phyloP scores from a whole-genome alignment of 345 rosid genomes.

The Citrus sp. region DNA sequence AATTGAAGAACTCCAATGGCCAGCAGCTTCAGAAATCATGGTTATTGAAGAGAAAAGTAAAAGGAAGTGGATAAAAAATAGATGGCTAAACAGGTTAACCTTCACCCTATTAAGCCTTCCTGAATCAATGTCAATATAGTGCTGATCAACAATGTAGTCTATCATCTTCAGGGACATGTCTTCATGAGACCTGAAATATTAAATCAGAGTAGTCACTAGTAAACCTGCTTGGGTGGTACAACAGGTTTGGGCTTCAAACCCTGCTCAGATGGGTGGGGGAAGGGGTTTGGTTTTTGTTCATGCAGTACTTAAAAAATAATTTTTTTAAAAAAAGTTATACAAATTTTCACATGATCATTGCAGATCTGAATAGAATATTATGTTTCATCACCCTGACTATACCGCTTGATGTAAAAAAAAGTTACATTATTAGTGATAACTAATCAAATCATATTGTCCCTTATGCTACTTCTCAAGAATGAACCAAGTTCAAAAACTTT shows the following conservation, averaged over 20 bases:
- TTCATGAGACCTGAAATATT: slow-evolving; percentile 56
- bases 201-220: background rate
- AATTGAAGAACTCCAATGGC: background rate
- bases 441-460: background rate
- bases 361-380: background rate
- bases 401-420: background rate
- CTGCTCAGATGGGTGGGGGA: background rate
- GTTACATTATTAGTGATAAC: background rate
- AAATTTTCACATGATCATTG: background rate
- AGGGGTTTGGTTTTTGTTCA: background rate
- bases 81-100: slow-evolving; percentile 29
- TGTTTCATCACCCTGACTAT: background rate
- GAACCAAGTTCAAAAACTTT: background rate
- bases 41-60: background rate
- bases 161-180: slow-evolving; percentile 58
- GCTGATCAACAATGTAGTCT: slow-evolving; percentile 59
- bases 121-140: slow-evolving; percentile 56
- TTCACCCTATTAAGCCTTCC: slow-evolving; percentile 47
- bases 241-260: background rate
- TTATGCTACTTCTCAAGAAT: background rate
- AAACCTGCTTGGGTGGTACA: background rate
- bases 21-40: background rate
- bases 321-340: too few relatives aligned
- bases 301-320: background rate
- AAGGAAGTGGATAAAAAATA: background rate